phyloP scores from a whole-genome alignment of 2,329 filamentous ascomycete species.

The Botrytis aclada region DNA sequence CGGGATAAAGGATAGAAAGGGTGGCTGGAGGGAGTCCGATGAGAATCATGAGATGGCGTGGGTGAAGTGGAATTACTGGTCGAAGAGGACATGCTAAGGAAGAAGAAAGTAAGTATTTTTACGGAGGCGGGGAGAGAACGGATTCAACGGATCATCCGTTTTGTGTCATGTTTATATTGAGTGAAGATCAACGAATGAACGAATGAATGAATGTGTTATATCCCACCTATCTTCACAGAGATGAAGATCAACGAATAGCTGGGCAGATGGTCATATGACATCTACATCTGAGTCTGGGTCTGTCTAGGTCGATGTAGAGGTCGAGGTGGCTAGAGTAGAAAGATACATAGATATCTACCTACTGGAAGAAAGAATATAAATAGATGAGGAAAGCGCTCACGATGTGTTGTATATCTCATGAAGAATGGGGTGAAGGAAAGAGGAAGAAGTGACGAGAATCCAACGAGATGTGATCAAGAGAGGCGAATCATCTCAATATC shows the following conservation, averaged over 20 bases:
- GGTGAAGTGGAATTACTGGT: neutral
- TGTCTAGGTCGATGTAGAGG: neutral
- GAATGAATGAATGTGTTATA: neutral
- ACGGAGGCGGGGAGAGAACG: neutral
- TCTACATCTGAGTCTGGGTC: neutral
- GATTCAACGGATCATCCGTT: neutral
- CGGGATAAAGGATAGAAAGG: constrained; percentile 1
- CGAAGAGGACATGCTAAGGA: neutral
- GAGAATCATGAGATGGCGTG: neutral
- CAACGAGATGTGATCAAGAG: neutral
- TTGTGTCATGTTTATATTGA: neutral
- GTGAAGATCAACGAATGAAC: neutral
- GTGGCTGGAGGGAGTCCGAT: neutral
- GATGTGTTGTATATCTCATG: neutral
- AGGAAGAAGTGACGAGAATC: neutral
- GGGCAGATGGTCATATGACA: neutral
- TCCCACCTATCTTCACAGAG: neutral
- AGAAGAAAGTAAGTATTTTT: neutral
- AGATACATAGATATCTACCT: neutral
- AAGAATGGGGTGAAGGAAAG: neutral
- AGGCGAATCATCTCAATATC: neutral
- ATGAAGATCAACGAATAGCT: neutral
- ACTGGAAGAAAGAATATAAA: neutral
- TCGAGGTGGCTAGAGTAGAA: neutral
- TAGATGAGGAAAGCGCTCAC: neutral